Conservation (phyloP, 1,284 basidiomycete genomes). For the Ceratobasidium sp. region DNA sequence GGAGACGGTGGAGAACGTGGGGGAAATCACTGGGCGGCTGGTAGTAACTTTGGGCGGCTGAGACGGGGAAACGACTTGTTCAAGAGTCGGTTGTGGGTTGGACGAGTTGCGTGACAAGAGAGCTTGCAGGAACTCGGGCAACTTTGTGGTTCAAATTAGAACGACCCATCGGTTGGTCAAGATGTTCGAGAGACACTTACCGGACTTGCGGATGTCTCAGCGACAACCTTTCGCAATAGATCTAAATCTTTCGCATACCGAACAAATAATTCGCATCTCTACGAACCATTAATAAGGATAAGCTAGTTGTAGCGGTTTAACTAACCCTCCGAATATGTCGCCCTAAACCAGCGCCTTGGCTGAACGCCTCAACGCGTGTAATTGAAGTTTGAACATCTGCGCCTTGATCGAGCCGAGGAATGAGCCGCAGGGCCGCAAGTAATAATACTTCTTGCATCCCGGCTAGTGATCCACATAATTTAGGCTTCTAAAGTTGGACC, state of each 20-base stretch:
- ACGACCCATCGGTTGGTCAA: neutral
- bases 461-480: neutral
- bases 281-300: neutral
- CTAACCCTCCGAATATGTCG: conserved; percentile 32
- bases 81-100: neutral
- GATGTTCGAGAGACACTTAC: neutral
- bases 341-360: neutral
- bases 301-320: too few relatives aligned
- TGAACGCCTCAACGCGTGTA: conserved; percentile 12
- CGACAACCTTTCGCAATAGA: neutral
- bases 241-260: conserved; percentile 11
- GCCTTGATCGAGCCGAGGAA: conserved; percentile 4
- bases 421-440: conserved; percentile 23
- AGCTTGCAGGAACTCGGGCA: conserved; percentile 38
- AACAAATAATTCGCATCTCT: conserved; percentile 41
- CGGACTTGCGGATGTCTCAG: conserved; percentile 1
- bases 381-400: neutral
- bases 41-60: conserved; percentile 1
- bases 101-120: neutral
- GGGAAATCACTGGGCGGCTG: conserved; percentile 11
- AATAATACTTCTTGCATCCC: conserved; percentile 41
- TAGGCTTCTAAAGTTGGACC: neutral
- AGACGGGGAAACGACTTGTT: neutral
- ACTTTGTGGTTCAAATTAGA: neutral
- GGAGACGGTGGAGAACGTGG: conserved; percentile 29